Evolutionary conservation across 2,329 filamentous ascomycete species (phyloP).

Genomic region (Lasiodiplodia gonubiensis): DNA sequence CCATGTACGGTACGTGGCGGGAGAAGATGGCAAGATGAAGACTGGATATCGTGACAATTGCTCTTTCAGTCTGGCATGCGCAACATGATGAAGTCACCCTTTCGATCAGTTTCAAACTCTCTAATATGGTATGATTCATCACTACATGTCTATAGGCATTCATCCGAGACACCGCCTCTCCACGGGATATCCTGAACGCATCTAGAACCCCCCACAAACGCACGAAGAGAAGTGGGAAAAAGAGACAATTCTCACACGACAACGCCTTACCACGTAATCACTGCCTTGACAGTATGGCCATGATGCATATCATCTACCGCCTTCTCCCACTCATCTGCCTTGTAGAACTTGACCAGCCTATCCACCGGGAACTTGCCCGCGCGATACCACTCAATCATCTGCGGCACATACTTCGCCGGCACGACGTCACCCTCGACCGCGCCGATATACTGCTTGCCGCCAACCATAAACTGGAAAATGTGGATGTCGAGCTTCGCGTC

Average conservation of each 20-base stretch:
- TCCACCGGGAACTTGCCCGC: constrained; percentile 56
- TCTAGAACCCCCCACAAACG: constrained; percentile 63
- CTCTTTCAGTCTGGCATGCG: neutral
- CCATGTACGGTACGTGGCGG: neutral
- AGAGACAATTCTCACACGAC: neutral
- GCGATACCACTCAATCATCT: constrained; percentile 57
- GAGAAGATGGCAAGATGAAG: neutral
- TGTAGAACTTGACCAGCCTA: constrained; percentile 52
- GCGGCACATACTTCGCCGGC: constrained; percentile 50
- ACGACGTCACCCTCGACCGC: constrained; percentile 53
- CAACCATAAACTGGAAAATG: constrained; percentile 55
- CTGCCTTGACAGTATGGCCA: constrained; percentile 49
- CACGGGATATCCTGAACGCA: constrained; percentile 62
- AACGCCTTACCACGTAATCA: constrained; percentile 45
- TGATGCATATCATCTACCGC: constrained; percentile 53
- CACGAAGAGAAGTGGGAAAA: neutral
- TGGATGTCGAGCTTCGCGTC: constrained; percentile 49
- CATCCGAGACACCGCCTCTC: constrained; percentile 51
- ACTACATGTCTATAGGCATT: constrained; percentile 52
- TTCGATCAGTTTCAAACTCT: neutral
- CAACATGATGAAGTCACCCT: neutral
- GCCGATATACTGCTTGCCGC: constrained; percentile 56
- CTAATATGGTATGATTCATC: neutral
- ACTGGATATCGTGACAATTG: too few relatives aligned
- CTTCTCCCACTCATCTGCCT: constrained; percentile 49